phyloP scores from a whole-genome alignment of 176 grass and related monocot genomes.

The Avena insularis region DNA sequence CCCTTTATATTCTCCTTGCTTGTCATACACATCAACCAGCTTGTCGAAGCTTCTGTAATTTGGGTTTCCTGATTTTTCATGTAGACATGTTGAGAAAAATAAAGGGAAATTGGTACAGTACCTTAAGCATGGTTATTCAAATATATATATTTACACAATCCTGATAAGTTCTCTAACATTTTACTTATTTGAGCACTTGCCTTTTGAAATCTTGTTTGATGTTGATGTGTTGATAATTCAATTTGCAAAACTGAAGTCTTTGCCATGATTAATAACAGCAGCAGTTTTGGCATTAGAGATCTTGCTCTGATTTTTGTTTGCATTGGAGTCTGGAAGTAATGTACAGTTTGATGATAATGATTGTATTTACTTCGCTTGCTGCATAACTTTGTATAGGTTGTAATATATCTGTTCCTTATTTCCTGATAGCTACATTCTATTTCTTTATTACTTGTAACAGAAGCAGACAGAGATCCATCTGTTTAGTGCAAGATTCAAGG shows the following conservation, averaged over 20 bases:
- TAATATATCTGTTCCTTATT: constrained; percentile 2
- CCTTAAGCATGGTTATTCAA: constrained; percentile 13
- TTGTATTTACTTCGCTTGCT: background rate
- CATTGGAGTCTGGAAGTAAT: background rate
- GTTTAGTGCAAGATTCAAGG: constrained; percentile 87
- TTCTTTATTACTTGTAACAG: constrained; percentile 59
- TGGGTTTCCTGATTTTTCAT: background rate
- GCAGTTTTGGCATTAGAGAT: background rate
- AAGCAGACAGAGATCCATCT: constrained; percentile 97
- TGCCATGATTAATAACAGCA: constrained; percentile 2
- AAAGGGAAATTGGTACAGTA: background rate
- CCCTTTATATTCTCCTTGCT: background rate
- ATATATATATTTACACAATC: background rate
- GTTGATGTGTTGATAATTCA: constrained; percentile 13
- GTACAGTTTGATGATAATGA: background rate
- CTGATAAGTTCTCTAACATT: background rate
- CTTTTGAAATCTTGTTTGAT: constrained; percentile 28
- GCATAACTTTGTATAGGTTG: background rate
- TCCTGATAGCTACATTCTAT: background rate
- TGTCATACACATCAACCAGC: background rate
- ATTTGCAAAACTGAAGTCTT: background rate
- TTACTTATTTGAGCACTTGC: background rate
- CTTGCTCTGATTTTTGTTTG: background rate
- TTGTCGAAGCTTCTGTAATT: background rate
- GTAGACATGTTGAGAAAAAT: background rate